phyloP scores from a whole-genome alignment of 2,329 filamentous ascomycete genomes.

The Emericellopsis atlantica region DNA sequence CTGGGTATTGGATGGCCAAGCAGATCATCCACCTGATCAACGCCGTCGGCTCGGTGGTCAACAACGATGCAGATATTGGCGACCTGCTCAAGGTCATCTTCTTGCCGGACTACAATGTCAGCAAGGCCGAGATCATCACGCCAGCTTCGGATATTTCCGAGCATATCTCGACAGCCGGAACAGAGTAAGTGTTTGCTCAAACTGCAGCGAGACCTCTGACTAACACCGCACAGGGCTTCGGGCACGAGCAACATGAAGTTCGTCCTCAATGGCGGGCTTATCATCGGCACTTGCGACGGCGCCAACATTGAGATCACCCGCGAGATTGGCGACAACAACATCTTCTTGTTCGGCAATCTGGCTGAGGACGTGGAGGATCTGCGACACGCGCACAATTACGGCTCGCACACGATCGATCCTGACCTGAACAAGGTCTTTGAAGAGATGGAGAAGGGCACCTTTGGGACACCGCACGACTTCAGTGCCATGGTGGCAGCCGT shows the following conservation, averaged over 20 bases:
- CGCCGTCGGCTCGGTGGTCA: conserved; percentile 78
- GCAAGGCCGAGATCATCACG: conserved; percentile 94
- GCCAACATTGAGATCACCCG: conserved; percentile 98
- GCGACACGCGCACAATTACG: conserved; percentile 80
- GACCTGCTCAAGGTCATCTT: conserved; percentile 96
- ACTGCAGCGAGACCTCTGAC: neutral
- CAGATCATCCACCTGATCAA: conserved; percentile 97
- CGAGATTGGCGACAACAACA: conserved; percentile 91
- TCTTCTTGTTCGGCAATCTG: conserved; percentile 95
- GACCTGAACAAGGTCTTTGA: conserved; percentile 73
- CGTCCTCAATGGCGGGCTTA: conserved; percentile 89
- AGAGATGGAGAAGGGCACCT: conserved; percentile 65
- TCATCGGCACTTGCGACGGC: conserved; percentile 96
- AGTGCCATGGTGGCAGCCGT: conserved; percentile 74
- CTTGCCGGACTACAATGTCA: conserved; percentile 97
- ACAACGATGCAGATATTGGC: conserved; percentile 83
- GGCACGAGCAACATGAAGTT: conserved; percentile 99
- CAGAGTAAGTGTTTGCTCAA: conserved; percentile 45
- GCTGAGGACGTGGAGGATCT: conserved; percentile 95
- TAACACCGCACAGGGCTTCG: conserved; percentile 33
- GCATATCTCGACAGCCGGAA: conserved; percentile 96
- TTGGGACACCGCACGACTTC: conserved; percentile 71
- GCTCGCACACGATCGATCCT: conserved; percentile 63
- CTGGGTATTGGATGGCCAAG: conserved; percentile 99
- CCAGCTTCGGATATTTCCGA: conserved; percentile 95